Evolutionary conservation across 768 basidiomycete genomes (phyloP), one percentile per base, ranked within the genome.

Genomic region (Cystobasidium tubakii): DNA sequence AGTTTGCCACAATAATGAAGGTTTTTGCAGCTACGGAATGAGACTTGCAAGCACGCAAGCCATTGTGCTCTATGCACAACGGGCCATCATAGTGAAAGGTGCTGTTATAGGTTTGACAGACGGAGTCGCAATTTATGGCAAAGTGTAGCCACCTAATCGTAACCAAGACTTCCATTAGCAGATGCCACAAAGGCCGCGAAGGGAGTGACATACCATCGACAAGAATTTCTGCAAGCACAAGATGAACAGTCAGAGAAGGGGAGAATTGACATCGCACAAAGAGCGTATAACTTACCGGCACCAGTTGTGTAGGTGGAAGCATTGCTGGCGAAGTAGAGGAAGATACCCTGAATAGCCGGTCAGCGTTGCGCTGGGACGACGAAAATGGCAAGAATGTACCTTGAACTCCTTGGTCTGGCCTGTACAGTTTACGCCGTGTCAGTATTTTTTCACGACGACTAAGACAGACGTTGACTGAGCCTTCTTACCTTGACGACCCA

Each of bases 251-350:
- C 34, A 34, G 63, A 34, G 12, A 27, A 29, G 13, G 13, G 21
- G 27, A 3, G 13, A n/a, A n/a, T n/a, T n/a, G 27, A 54, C 53
- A n/a, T n/a, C 53, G 6, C 7, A 54, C 6, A 54, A 4, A 54
- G 21, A 4, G 53, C 27, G 10, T n/a, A n/a, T n/a, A 54, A 29
- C 57, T 29, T 34, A 60, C 50, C 66, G 10, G 66, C 53, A n/a
- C 81, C 81, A 25, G 80, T 81, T 69, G 79, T 78, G 76, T 79
- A 82, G 25, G 79, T 79, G 29, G 78, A 78, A 1, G 81, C 81
- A 27, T 81, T 76, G n/a, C 76, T 77, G 1, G 81, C 78, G 62
- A 82, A 77, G 77, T 77, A 81, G 1, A 81, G 74, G 75, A 73
- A 78, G 39, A 75, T 74, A 53, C 77, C 77, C 65, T 74, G 27